Conservation (phyloP, 768 basidiomycete genomes). For the Suillus weaverae region DNA sequence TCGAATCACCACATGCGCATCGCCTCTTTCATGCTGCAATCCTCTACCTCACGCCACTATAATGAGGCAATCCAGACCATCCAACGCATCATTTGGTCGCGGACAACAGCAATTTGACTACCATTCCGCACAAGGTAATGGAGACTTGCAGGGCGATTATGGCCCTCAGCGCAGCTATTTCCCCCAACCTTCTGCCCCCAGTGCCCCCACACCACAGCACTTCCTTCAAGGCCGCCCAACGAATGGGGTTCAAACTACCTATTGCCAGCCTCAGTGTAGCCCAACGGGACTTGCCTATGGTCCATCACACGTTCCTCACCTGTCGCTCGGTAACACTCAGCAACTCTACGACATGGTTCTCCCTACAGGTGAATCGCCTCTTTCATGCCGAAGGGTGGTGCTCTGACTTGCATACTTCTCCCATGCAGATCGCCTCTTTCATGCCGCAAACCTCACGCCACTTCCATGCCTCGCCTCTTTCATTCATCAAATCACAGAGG, state of each 20-base stretch:
- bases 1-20: no score
- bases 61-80: no score
- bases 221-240: constrained; percentile 53
- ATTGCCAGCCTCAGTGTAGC: constrained; percentile 64
- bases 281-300: constrained; percentile 55
- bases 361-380: constrained; percentile 23
- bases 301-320: constrained; percentile 58
- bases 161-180: constrained; percentile 56
- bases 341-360: constrained; percentile 82
- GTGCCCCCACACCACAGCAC: constrained; percentile 43
- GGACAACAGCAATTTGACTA: constrained; percentile 56
- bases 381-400: no score
- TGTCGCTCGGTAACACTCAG: constrained; percentile 72
- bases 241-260: constrained; percentile 49
- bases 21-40: no score
- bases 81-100: constrained; percentile 49
- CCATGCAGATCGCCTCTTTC: no score
- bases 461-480: no score
- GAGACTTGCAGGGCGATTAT: constrained; percentile 49
- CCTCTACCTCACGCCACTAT: no score
- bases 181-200: constrained; percentile 39
- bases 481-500: no score
- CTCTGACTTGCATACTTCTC: no score
- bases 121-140: constrained; percentile 38
- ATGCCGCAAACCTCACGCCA: no score